Base-by-base conservation (phyloP, 345 rosid genomes). In the Bruguiera sexangula region DNA sequence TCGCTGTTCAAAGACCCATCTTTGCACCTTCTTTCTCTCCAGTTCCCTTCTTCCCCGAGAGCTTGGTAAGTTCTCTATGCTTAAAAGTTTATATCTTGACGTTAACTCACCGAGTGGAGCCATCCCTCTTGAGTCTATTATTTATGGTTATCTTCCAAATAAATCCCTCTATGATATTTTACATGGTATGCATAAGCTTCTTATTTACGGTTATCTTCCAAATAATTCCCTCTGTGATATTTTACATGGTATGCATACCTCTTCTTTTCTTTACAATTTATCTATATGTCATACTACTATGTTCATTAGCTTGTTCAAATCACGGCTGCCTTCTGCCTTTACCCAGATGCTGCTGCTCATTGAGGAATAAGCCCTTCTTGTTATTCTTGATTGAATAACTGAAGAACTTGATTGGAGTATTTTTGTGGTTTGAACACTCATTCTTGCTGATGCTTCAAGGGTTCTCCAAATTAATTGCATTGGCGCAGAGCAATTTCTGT, bases 31-130 rank as follows among this genome's bases (percentile, higher is more conserved):
- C 77, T 83, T 72, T 86, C 97, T 43, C 86, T 89, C 19, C 90
- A 82, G 83, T 93, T 95, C 20, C 99, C 97, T 16, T 91, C 99
- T 91, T 20, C 96, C 99, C 60, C 83, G 96, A 58, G 99, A 91
- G 88, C 73, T 91, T 73, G 93, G 88, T 66, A 90, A 82, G 85
- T 88, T 95, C 80, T 86, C 97, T 54, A 84, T 89, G 93, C 96
- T 95, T 63, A 87, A 81, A 67, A 87, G 91, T 67, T 79, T 91
- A 73, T 91, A 85, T 66, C 92, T 95, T 36, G 84, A 85, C 86
- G 69, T 89, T 69, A 95, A 95, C 60, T 84, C 91, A 11, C 85
- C 91, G 20, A 84, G 71, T 51, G 97, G 96, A 30, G 78, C 85
- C 34, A 71, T 95, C 75, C 97, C 99, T 65, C 87, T 89, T 27